phyloP scores from a whole-genome alignment of 805 yeast genomes.

The Clavispora asparagi region DNA sequence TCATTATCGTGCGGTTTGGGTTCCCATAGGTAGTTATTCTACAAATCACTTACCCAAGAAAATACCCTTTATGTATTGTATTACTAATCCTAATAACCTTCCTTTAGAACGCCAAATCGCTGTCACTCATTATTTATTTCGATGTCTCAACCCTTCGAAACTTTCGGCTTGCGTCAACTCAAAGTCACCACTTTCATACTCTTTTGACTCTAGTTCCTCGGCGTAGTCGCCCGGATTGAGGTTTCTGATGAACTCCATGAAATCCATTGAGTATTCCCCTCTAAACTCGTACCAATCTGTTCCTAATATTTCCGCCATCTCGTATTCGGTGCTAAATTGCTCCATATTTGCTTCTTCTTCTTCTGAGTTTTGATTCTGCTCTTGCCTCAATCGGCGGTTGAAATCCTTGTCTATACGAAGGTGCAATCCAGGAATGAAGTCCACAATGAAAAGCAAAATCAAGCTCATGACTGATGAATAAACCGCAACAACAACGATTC shows the following conservation, averaged over 20 bases:
- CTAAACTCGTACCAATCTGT: conserved; percentile 36
- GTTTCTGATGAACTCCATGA: conserved; percentile 34
- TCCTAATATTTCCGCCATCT: conserved; percentile 27
- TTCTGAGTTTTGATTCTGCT: conserved; percentile 1
- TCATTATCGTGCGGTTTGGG: neutral
- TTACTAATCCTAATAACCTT: neutral
- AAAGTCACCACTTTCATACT: neutral
- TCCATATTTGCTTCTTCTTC: conserved; percentile 1
- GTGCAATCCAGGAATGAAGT: conserved; percentile 36
- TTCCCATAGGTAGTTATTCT: no score
- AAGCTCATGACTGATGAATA: conserved; percentile 32
- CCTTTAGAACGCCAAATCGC: neutral
- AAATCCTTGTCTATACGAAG: conserved; percentile 36
- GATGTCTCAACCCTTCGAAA: neutral
- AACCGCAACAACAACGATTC: conserved; percentile 27
- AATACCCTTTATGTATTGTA: neutral
- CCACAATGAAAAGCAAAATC: conserved; percentile 30
- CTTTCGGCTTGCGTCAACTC: neutral
- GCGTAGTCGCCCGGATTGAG: conserved; percentile 32
- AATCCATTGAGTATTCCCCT: conserved; percentile 38
- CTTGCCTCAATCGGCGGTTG: conserved; percentile 25
- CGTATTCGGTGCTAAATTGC: neutral
- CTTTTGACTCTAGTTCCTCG: conserved; percentile 11
- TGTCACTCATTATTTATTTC: neutral
- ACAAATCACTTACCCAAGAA: no score